These are phyloP conservation scores for Trypanosoma vivax DNA, from an alignment of 208 protist species.

Conservation along the genomic window DNA sequence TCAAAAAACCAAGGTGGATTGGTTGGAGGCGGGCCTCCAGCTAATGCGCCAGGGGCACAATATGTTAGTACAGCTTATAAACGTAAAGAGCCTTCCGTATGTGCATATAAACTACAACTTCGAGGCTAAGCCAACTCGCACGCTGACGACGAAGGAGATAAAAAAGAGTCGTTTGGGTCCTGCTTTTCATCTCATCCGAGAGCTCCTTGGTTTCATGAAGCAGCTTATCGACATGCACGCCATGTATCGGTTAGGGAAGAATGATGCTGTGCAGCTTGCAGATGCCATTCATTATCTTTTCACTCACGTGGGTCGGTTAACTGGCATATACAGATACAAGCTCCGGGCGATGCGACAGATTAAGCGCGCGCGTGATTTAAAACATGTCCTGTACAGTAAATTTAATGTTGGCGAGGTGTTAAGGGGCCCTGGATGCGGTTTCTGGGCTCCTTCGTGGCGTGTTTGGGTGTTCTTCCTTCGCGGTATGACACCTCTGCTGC, in stretches of 20 bases:
- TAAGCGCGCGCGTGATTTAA: slow-evolving; percentile 98
- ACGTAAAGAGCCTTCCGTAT: slow-evolving; percentile 99
- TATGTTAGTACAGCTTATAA: slow-evolving; percentile 99
- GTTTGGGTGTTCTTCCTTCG: slow-evolving; percentile 99
- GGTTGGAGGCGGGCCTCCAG: slow-evolving; percentile 99
- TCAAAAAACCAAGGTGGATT: slow-evolving; percentile 99
- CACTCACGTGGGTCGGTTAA: slow-evolving; percentile 98
- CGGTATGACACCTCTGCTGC: slow-evolving; percentile 99
- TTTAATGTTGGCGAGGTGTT: slow-evolving; percentile 99
- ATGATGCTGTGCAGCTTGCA: slow-evolving; percentile 98
- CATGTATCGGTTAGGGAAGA: slow-evolving; percentile 98
- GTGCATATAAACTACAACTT: slow-evolving; percentile 99
- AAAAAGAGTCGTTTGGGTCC: slow-evolving; percentile 99
- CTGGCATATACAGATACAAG: slow-evolving; percentile 99
- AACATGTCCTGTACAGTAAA: slow-evolving; percentile 99
- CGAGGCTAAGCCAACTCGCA: slow-evolving; percentile 99
- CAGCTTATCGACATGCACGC: slow-evolving; percentile 99
- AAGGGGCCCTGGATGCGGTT: slow-evolving; percentile 97
- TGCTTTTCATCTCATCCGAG: slow-evolving; percentile 99
- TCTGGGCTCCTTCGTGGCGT: slow-evolving; percentile 99
- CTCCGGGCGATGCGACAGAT: slow-evolving; percentile 99
- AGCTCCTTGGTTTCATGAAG: slow-evolving; percentile 99
- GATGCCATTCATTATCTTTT: slow-evolving; percentile 99
- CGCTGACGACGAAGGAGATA: slow-evolving; percentile 99
- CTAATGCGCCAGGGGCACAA: slow-evolving; percentile 99